phyloP scores from a whole-genome alignment of 495 filamentous ascomycete species.

The Daldinia caldariorum region DNA sequence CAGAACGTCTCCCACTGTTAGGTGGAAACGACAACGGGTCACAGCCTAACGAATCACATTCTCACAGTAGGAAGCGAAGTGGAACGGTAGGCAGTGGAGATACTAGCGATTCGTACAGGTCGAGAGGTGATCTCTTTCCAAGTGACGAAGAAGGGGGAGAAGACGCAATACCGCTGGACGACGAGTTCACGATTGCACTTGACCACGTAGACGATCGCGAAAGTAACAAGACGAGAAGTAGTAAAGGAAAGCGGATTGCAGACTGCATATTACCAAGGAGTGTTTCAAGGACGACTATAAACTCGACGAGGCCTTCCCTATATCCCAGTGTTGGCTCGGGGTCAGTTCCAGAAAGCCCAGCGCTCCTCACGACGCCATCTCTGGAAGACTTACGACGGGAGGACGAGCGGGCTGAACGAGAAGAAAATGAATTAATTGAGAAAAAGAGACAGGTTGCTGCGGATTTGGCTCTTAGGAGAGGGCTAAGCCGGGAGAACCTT shows the following conservation, averaged over 20 bases:
- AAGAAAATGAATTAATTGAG: conserved; percentile 78
- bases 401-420: conserved; percentile 70
- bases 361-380: conserved; percentile 59
- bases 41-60: conserved; percentile 27
- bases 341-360: conserved; percentile 49
- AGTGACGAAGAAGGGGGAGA: conserved; percentile 90
- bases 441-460: conserved; percentile 76
- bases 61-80: conserved; percentile 73
- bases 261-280: conserved; percentile 67
- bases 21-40: conserved; percentile 58
- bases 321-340: conserved; percentile 48
- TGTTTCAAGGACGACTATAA: conserved; percentile 58
- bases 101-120: conserved; percentile 88
- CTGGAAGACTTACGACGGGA: conserved; percentile 79
- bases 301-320: conserved; percentile 57
- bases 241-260: conserved; percentile 67
- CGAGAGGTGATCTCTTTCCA: conserved; percentile 91
- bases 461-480: conserved; percentile 74
- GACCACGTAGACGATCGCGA: conserved; percentile 79
- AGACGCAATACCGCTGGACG: conserved; percentile 91
- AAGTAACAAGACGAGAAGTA: conserved; percentile 71
- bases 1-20: conserved; percentile 79
- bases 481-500: conserved; percentile 61
- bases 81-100: conserved; percentile 81
- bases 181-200: conserved; percentile 87